Evolutionary conservation across 1,284 basidiomycete species (phyloP).

Genomic region (Malassezia slooffiae): DNA sequence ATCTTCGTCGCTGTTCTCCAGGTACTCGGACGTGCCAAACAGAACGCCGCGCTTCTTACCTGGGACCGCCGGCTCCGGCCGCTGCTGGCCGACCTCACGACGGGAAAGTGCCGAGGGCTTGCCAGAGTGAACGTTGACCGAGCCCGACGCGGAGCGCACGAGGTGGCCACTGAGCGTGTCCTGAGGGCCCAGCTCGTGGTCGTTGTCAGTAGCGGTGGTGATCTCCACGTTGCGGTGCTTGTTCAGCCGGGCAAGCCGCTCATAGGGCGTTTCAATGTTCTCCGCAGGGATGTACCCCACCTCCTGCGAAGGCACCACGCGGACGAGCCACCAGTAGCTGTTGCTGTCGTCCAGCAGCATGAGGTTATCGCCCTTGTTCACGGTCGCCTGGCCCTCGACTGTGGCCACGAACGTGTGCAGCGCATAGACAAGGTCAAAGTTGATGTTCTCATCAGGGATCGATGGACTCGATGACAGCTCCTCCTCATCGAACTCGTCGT

Average conservation of each 20-base stretch:
- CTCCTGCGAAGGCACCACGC: constrained; percentile 56
- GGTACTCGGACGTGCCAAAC: constrained; percentile 38
- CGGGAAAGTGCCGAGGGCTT: constrained; percentile 43
- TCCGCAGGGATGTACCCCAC: constrained; percentile 99
- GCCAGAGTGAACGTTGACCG: constrained; percentile 30
- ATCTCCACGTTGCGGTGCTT: constrained; percentile 89
- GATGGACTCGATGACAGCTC: constrained; percentile 44
- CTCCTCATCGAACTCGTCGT: constrained; percentile 37
- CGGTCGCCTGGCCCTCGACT: constrained; percentile 46
- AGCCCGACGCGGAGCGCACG: constrained; percentile 25
- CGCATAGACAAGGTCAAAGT: constrained; percentile 47
- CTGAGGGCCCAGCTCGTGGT: constrained; percentile 38
- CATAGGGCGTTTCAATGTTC: constrained; percentile 97
- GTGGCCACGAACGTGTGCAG: constrained; percentile 46
- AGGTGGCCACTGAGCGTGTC: constrained; percentile 31
- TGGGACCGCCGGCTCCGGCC: background rate
- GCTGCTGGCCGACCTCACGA: constrained; percentile 26
- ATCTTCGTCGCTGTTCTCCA: constrained; percentile 42
- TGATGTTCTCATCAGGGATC: constrained; percentile 47
- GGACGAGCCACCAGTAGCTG: constrained; percentile 47
- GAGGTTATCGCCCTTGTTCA: constrained; percentile 45
- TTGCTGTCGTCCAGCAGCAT: constrained; percentile 46
- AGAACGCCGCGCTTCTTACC: constrained; percentile 33
- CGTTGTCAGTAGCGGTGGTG: constrained; percentile 42
- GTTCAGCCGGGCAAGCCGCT: constrained; percentile 85